phyloP scores from a whole-genome alignment of 1,139 yeast species.

The Taphrina betulina region DNA sequence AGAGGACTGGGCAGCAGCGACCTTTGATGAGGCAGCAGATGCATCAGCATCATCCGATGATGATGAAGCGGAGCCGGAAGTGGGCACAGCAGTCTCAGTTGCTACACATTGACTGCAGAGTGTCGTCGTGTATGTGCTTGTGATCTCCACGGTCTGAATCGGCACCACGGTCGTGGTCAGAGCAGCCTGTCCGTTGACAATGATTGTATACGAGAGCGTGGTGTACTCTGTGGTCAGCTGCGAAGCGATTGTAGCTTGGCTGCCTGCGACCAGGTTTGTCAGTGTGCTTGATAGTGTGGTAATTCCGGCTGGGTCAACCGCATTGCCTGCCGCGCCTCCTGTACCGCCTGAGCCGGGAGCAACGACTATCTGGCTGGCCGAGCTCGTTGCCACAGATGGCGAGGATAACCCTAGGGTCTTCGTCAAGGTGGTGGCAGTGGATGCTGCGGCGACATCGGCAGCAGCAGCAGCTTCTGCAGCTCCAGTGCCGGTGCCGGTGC shows the following conservation, averaged over 20 bases:
- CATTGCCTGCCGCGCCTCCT: background rate
- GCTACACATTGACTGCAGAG: background rate
- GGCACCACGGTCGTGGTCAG: slow-evolving; percentile 2
- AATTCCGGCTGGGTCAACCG: background rate
- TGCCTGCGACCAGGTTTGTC: background rate
- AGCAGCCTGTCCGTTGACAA: slow-evolving; percentile 11
- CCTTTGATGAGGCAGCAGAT: background rate
- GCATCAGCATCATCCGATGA: background rate
- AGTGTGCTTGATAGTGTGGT: background rate
- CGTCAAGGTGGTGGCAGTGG: background rate
- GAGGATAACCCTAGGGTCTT: background rate
- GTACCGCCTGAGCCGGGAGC: background rate
- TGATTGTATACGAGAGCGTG: background rate
- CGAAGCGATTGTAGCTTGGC: background rate
- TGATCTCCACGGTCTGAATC: background rate
- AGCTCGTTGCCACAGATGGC: background rate
- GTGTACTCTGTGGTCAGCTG: background rate
- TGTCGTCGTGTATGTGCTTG: background rate
- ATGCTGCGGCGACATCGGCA: background rate
- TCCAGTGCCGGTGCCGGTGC: background rate
- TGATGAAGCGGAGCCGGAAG: background rate
- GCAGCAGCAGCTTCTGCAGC: background rate
- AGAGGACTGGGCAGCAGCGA: background rate
- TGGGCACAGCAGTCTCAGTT: background rate
- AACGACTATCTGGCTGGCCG: background rate